phyloP scores from a whole-genome alignment of 345 rosid species.

The Dipteronia dyeriana region DNA sequence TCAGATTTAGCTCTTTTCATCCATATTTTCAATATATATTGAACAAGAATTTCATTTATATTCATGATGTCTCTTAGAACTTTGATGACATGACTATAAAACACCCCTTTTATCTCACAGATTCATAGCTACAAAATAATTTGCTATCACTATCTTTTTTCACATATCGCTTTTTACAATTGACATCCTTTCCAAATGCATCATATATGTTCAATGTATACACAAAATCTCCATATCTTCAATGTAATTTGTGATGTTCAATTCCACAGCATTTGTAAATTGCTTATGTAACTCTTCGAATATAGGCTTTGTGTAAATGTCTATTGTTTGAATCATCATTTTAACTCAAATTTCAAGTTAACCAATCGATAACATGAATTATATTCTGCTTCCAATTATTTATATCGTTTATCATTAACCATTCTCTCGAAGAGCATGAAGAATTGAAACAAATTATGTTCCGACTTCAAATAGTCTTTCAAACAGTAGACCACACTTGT shows the following conservation, averaged over 20 bases:
- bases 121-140: not conserved
- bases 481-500: not conserved
- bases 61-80: no score
- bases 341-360: not conserved
- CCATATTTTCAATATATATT: not conserved
- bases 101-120: no score
- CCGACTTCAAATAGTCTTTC: not conserved
- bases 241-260: not conserved
- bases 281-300: not conserved
- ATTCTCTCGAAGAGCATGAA: constrained; percentile 6
- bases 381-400: not conserved
- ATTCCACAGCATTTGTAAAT: not conserved
- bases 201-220: no score
- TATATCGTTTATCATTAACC: not conserved
- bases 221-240: not conserved
- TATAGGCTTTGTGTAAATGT: not conserved
- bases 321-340: not conserved
- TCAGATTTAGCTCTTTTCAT: not conserved
- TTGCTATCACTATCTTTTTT: no score
- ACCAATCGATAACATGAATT: not conserved
- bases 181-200: no score
- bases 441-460: not conserved
- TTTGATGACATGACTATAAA: no score
- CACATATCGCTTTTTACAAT: no score
- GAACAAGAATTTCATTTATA: no score